These are phyloP conservation scores for Cichorium intybus DNA, from an alignment of 140 eudicot species.

Conservation along the genomic window DNA sequence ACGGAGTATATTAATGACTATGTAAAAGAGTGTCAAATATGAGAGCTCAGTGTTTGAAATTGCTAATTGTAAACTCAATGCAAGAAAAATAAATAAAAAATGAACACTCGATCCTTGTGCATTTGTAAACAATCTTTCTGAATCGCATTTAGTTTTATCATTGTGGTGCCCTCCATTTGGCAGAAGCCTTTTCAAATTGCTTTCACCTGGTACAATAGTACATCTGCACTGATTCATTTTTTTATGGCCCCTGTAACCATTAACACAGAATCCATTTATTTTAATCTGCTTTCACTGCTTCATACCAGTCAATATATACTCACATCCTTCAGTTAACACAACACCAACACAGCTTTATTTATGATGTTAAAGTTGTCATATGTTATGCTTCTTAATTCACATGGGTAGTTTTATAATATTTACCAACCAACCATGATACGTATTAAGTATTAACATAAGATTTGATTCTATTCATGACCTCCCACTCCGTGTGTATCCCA, in stretches of 20 bases:
- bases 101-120: not conserved
- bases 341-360: not conserved
- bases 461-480: not conserved
- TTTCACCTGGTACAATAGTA: constrained; percentile 21
- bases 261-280: constrained; percentile 2
- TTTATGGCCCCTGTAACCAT: constrained; percentile 12
- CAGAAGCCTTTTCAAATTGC: constrained; percentile 20
- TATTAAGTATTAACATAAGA: not conserved
- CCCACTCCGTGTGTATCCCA: constrained; percentile 7
- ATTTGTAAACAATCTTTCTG: not conserved
- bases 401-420: not conserved
- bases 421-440: not conserved
- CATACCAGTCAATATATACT: constrained; percentile 5
- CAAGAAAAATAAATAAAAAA: not conserved
- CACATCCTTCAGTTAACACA: constrained; percentile 9
- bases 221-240: constrained; percentile 23
- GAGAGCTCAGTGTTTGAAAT: not conserved
- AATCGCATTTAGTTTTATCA: constrained; percentile 2
- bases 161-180: constrained; percentile 13
- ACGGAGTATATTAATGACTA: not conserved
- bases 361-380: not conserved
- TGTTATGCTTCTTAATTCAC: constrained; percentile 8
- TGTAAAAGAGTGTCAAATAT: constrained; percentile 2
- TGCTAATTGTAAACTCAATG: not conserved
- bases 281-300: not conserved